Conservation (phyloP, 768 basidiomycete species). For the Tricholomella constricta region DNA sequence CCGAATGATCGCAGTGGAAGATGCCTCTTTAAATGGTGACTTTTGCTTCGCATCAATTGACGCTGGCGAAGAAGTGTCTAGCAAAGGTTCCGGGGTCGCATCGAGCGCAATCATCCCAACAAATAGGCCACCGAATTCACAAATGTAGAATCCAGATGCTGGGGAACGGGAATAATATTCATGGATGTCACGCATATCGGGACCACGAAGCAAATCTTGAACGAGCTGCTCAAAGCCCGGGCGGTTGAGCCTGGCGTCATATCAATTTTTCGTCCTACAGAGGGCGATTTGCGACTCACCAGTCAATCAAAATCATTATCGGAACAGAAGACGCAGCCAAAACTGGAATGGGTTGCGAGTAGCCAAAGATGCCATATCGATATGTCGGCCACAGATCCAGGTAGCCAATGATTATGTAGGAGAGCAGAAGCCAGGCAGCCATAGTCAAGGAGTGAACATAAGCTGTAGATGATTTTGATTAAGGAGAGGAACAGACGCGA, state of each 20-base stretch:
- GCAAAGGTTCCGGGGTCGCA: conserved; percentile 47
- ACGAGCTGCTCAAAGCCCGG: conserved; percentile 61
- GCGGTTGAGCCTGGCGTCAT: conserved; percentile 63
- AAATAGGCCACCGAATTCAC: conserved; percentile 58
- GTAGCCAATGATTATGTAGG: conserved; percentile 57
- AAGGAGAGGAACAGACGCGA: conserved; percentile 2
- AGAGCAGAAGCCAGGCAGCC: conserved; percentile 60
- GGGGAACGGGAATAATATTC: conserved; percentile 61
- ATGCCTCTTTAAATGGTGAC: conserved; percentile 29
- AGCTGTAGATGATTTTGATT: conserved; percentile 36
- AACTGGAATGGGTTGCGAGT: conserved; percentile 62
- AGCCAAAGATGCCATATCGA: conserved; percentile 45
- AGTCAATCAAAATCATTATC: conserved; percentile 67
- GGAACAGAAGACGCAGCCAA: conserved; percentile 66
- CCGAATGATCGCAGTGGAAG: conserved; percentile 63
- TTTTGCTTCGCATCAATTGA: conserved; percentile 20
- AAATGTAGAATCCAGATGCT: conserved; percentile 70
- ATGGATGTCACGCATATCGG: conserved; percentile 55
- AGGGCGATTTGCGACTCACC: conserved; percentile 43
- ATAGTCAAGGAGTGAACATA: conserved; percentile 62
- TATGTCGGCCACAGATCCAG: conserved; percentile 71
- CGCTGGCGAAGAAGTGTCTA: conserved; percentile 21
- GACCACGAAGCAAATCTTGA: conserved; percentile 50
- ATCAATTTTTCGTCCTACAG: not conserved
- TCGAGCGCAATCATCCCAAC: conserved; percentile 75